Conservation (phyloP, 2,329 filamentous ascomycete species). For the Colletotrichum eremochloae region DNA sequence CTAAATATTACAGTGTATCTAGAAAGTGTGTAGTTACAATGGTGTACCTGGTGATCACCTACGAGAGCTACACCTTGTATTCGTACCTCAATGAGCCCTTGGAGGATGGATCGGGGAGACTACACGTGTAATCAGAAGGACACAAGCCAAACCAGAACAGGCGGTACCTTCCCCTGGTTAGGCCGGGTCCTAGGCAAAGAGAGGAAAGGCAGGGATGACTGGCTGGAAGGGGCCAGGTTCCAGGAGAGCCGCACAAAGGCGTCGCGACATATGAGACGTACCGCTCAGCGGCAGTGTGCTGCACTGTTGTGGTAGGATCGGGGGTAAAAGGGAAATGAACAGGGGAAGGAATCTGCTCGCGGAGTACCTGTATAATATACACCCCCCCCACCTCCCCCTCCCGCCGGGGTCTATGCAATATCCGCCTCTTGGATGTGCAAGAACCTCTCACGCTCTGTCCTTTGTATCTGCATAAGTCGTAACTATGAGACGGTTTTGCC, state of each 20-base stretch:
- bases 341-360: constrained; percentile 2
- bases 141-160: constrained; percentile 32
- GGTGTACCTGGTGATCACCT: too few relatives aligned
- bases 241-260: constrained; percentile 2
- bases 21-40: too few relatives aligned
- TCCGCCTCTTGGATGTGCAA: constrained; percentile 16
- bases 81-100: constrained; percentile 29
- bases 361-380: neutral
- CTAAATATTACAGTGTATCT: too few relatives aligned
- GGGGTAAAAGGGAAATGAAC: neutral
- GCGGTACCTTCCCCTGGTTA: constrained; percentile 26
- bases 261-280: neutral
- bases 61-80: too few relatives aligned
- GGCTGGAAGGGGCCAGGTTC: constrained; percentile 36
- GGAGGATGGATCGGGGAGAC: constrained; percentile 30
- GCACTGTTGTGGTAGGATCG: neutral
- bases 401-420: neutral
- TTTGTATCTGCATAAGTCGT: neutral
- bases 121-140: constrained; percentile 20
- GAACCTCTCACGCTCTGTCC: neutral
- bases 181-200: constrained; percentile 38
- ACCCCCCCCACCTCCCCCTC: neutral
- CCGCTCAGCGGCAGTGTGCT: neutral
- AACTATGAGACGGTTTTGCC: neutral
- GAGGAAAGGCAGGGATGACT: constrained; percentile 26